phyloP scores from a whole-genome alignment of 1,139 yeast species.

The Yamadazyma jaroonii region DNA sequence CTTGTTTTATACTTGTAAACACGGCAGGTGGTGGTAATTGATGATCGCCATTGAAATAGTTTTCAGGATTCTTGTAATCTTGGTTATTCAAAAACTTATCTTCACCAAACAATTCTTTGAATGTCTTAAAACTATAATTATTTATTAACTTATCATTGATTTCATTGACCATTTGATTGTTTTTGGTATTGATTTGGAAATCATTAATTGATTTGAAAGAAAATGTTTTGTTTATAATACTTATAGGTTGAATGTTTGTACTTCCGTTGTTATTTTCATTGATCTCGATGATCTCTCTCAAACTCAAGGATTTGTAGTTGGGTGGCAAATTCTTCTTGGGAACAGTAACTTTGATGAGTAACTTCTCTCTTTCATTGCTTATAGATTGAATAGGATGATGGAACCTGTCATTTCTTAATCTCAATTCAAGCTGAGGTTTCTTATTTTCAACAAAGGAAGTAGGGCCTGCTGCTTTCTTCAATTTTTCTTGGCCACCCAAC shows the following conservation, averaged over 20 bases:
- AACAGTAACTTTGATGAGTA: slow-evolving; percentile 65
- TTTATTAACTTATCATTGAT: slow-evolving; percentile 25
- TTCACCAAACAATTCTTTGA: slow-evolving; percentile 41
- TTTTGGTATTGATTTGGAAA: slow-evolving; percentile 69
- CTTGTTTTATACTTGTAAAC: slow-evolving; percentile 71
- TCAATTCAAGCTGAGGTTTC: slow-evolving; percentile 46
- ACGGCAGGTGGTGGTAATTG: slow-evolving; percentile 87
- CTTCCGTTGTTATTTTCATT: slow-evolving; percentile 8
- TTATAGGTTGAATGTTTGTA: slow-evolving; percentile 51
- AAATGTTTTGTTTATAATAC: slow-evolving; percentile 66
- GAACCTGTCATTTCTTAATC: slow-evolving; percentile 66
- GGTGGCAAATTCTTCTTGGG: slow-evolving; percentile 52
- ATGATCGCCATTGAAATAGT: slow-evolving; percentile 43
- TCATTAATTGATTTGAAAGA: slow-evolving; percentile 87
- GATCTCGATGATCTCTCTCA: slow-evolving; percentile 48
- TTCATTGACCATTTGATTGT: slow-evolving; percentile 47
- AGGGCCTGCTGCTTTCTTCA: slow-evolving; percentile 36
- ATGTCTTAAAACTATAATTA: slow-evolving; percentile 28
- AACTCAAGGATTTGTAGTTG: slow-evolving; percentile 47
- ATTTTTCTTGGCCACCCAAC: slow-evolving; percentile 70
- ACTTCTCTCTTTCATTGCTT: slow-evolving; percentile 52
- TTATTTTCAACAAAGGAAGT: slow-evolving; percentile 13
- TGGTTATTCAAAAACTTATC: slow-evolving; percentile 33
- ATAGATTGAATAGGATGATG: slow-evolving; percentile 78
- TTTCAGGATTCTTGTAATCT: slow-evolving; percentile 27